Percentiles rank a stretch among this genome's conserved stretches.
Evolutionary conservation across 2,329 filamentous ascomycete species (phyloP).

Genomic region (Tolypocladium paradoxum): DNA sequence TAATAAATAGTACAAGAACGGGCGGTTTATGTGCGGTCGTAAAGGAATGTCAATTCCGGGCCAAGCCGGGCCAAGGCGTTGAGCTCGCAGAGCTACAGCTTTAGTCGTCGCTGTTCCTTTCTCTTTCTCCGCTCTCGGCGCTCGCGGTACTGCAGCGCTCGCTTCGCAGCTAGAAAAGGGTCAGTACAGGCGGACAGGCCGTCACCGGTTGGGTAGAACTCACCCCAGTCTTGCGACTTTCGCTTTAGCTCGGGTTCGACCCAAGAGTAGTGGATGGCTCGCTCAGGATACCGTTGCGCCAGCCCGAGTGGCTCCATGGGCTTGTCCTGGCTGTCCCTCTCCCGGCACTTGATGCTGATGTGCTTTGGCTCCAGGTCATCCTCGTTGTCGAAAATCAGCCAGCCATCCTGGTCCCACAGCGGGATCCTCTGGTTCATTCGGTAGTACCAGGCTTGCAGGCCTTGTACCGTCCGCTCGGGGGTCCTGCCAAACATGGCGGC

Average conservation of each 20-base stretch:
- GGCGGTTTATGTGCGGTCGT: neutral
- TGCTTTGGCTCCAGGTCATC: constrained; percentile 26
- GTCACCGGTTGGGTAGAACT: constrained; percentile 11
- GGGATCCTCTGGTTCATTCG: constrained; percentile 31
- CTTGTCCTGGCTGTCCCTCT: constrained; percentile 24
- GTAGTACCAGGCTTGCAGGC: constrained; percentile 33
- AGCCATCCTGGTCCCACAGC: constrained; percentile 27
- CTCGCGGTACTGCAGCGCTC: constrained; percentile 23
- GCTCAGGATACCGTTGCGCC: constrained; percentile 34
- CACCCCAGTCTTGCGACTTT: constrained; percentile 28
- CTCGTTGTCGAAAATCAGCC: constrained; percentile 27
- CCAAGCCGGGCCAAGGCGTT: neutral
- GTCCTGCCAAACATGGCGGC: constrained; percentile 25
- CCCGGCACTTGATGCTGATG: constrained; percentile 27
- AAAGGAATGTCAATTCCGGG: constrained; percentile 5
- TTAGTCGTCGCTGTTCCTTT: constrained; percentile 26
- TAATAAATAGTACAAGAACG: neutral
- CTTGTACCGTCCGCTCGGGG: constrained; percentile 27
- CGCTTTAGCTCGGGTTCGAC: constrained; percentile 27
- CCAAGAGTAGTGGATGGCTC: constrained; percentile 34
- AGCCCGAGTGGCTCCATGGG: constrained; percentile 25
- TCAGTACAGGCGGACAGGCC: neutral
- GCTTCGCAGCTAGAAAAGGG: constrained; percentile 19
- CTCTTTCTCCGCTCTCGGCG: constrained; percentile 25
- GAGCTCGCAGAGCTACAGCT: constrained; percentile 14